Evolutionary conservation across 164 flowering plant genomes (phyloP).

Genomic region (Akebia trifoliata): DNA sequence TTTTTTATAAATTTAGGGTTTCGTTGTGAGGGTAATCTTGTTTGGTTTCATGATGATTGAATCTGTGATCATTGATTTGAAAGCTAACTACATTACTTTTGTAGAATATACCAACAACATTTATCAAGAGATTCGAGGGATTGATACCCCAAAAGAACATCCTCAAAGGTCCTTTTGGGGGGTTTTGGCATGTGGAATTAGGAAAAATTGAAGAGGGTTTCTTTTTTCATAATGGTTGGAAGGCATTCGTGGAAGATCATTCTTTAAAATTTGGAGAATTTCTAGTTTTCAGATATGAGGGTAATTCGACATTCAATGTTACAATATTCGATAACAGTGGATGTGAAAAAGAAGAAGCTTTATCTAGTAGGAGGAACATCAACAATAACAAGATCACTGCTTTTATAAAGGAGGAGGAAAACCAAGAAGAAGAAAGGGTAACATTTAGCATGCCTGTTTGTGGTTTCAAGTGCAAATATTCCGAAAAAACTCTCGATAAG

Average conservation of each 20-base stretch:
- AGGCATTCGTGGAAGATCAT: conserved; percentile 17
- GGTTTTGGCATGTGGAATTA: conserved; percentile 23
- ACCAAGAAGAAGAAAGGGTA: conserved; percentile 6
- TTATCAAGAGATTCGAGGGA: conserved; percentile 12
- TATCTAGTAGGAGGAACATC: neutral
- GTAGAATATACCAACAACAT: conserved; percentile 20
- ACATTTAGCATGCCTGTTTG: neutral
- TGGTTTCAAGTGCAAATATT: neutral
- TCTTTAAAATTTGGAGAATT: conserved; percentile 22
- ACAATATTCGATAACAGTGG: conserved; percentile 17
- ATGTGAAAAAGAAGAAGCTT: conserved; percentile 22
- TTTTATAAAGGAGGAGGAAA: conserved; percentile 8
- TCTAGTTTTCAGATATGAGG: conserved; percentile 20
- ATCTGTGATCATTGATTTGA: neutral
- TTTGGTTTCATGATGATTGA: neutral
- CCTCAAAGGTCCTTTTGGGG: conserved; percentile 16
- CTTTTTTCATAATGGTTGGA: conserved; percentile 24
- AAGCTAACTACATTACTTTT: neutral
- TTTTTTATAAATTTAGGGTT: neutral
- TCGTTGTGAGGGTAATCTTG: neutral
- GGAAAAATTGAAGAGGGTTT: conserved; percentile 3
- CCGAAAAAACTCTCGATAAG: neutral
- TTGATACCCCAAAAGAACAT: conserved; percentile 6
- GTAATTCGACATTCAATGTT: conserved; percentile 17
- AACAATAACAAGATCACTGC: neutral